These are phyloP conservation scores for Gliomastix tumulicola DNA, from an alignment of 2,329 filamentous ascomycete species.

Conservation along the genomic window DNA sequence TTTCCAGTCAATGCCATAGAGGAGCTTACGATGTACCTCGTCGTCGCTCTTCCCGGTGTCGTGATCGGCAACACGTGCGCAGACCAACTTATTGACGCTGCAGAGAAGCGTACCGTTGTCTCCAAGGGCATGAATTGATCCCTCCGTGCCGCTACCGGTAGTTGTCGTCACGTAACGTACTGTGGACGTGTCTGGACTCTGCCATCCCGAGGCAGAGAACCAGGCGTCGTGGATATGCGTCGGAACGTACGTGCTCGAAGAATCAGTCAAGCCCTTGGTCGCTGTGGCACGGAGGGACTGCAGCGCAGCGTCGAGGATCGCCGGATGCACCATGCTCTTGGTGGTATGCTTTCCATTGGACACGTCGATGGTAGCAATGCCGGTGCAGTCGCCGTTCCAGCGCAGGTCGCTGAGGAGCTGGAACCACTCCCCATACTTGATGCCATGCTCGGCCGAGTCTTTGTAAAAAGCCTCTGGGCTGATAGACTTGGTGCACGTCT, in stretches of 20 bases:
- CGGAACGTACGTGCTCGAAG: no score
- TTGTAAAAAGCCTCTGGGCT: slow-evolving; percentile 8
- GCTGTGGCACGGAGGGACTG: slow-evolving; percentile 1
- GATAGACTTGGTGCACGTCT: not conserved
- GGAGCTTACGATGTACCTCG: not conserved
- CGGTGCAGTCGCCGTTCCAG: not conserved
- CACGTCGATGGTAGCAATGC: not conserved
- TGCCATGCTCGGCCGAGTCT: slow-evolving; percentile 6
- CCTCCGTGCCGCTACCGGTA: not conserved
- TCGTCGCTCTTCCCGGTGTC: not conserved
- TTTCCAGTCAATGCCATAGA: slow-evolving; percentile 3
- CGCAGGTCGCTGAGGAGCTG: slow-evolving; percentile 1
- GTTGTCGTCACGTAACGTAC: not conserved
- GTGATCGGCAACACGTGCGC: not conserved
- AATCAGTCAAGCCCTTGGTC: no score
- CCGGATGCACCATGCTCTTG: slow-evolving; percentile 20
- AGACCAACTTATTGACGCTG: not conserved
- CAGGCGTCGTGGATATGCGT: not conserved
- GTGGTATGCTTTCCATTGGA: slow-evolving; percentile 11
- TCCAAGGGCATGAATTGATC: not conserved
- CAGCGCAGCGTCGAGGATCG: slow-evolving; percentile 18
- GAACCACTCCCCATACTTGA: slow-evolving; percentile 9
- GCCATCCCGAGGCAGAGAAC: not conserved
- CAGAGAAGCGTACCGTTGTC: not conserved
- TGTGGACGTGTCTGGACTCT: not conserved